Conservation (phyloP, 2,329 filamentous ascomycete genomes). For the Plenodomus lindquistii region DNA sequence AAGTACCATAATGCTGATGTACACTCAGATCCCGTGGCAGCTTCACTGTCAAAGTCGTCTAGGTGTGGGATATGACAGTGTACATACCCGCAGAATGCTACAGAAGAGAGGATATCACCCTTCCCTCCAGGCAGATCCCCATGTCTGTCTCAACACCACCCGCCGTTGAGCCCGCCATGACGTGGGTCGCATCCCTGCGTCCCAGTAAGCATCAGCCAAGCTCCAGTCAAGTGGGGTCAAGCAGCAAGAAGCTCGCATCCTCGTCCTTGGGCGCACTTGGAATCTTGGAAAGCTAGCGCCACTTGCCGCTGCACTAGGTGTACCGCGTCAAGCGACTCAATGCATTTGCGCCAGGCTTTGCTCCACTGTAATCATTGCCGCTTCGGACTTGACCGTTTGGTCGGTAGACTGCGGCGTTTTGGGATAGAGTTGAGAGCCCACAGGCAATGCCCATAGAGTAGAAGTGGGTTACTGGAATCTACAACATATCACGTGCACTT, state of each 20-base stretch:
- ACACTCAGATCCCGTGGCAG: no score
- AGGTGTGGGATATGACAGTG: no score
- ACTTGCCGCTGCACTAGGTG: neutral
- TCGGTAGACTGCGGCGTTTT: no score
- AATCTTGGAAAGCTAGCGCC: neutral
- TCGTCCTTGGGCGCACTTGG: neutral
- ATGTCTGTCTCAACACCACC: neutral
- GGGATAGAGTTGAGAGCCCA: no score
- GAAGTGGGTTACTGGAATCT: no score
- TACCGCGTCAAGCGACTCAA: neutral
- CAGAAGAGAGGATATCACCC: neutral
- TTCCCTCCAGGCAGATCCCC: neutral
- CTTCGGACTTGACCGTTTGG: neutral
- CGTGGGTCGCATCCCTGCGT: neutral
- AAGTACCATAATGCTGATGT: no score
- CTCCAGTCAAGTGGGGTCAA: slow-evolving; percentile 4
- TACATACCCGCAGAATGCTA: neutral
- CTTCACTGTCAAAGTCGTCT: no score
- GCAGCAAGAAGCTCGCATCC: neutral
- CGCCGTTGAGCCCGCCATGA: neutral
- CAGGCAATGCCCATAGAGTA: no score
- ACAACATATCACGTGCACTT: no score
- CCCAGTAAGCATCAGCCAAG: slow-evolving; percentile 11
- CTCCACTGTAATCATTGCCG: neutral
- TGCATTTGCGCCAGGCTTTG: neutral